Percentiles rank a stretch among this genome's conserved stretches.
phyloP scores from a whole-genome alignment of 768 basidiomycete genomes.

The Amanita molliuscula region DNA sequence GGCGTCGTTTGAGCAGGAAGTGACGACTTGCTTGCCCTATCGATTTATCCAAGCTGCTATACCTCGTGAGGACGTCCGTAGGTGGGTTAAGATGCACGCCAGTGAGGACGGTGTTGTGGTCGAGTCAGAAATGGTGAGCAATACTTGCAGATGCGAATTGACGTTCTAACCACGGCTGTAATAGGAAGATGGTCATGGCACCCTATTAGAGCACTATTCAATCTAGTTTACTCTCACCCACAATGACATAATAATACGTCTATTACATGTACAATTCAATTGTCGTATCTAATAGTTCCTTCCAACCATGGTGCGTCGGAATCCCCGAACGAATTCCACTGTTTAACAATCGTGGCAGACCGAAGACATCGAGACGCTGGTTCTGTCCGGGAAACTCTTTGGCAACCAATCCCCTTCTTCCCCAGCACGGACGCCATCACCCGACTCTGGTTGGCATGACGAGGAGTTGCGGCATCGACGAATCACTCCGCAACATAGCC shows the following conservation, averaged over 20 bases:
- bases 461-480: constrained; percentile 3
- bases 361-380: constrained; percentile 18
- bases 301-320: background rate
- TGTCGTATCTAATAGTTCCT: background rate
- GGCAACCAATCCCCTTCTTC: background rate
- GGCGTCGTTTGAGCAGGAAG: background rate
- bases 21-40: background rate
- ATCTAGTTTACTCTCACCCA: background rate
- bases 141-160: background rate
- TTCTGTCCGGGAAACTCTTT: constrained; percentile 11
- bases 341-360: constrained; percentile 8
- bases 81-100: background rate
- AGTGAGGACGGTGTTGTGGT: background rate
- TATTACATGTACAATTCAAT: too few relatives aligned
- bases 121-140: background rate
- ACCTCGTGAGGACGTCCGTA: background rate
- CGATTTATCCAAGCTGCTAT: background rate
- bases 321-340: background rate
- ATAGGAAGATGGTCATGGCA: background rate
- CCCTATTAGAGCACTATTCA: too few relatives aligned
- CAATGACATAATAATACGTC: too few relatives aligned
- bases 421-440: constrained; percentile 1
- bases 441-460: constrained; percentile 6
- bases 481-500: background rate
- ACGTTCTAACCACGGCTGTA: background rate